Conservation (phyloP, 768 basidiomycete species). For the Suillus paluster region DNA sequence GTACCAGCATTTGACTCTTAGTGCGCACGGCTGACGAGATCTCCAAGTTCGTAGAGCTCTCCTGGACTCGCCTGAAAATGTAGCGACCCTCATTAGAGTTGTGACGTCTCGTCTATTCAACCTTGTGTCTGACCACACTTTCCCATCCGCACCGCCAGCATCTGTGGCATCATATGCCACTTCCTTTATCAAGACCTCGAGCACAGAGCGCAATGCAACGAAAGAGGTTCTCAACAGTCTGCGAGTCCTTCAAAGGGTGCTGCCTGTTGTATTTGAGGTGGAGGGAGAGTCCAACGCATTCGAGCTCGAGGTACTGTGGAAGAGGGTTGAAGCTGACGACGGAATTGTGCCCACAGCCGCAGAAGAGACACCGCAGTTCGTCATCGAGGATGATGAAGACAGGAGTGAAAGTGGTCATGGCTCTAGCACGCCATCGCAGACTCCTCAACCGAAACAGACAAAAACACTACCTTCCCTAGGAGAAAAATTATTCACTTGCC, state of each 20-base stretch:
- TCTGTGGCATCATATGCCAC: constrained; percentile 71
- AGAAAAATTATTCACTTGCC: constrained; percentile 76
- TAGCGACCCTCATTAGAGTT: constrained; percentile 79
- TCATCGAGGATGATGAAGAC: constrained; percentile 88
- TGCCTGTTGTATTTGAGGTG: constrained; percentile 88
- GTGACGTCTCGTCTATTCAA: constrained; percentile 72
- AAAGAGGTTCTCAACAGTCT: constrained; percentile 92
- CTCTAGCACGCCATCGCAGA: constrained; percentile 19
- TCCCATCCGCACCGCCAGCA: constrained; percentile 57
- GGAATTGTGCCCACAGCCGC: constrained; percentile 25
- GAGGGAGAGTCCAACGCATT: constrained; percentile 74
- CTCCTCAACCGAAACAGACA: constrained; percentile 37
- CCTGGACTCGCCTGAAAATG: constrained; percentile 81
- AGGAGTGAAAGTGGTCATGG: constrained; percentile 45
- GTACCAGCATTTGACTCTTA: constrained; percentile 31
- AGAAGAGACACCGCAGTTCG: constrained; percentile 65
- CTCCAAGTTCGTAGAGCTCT: constrained; percentile 79
- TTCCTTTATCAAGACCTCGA: constrained; percentile 66
- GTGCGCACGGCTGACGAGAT: constrained; percentile 12
- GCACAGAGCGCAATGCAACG: constrained; percentile 66
- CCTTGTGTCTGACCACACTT: constrained; percentile 79
- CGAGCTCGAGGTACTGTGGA: constrained; percentile 87
- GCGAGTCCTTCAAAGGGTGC: constrained; percentile 84
- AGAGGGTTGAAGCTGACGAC: constrained; percentile 55
- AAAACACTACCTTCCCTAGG: constrained; percentile 75